Base-by-base conservation (phyloP, 2,329 filamentous ascomycete species). In the Cytospora chrysosperma region DNA sequence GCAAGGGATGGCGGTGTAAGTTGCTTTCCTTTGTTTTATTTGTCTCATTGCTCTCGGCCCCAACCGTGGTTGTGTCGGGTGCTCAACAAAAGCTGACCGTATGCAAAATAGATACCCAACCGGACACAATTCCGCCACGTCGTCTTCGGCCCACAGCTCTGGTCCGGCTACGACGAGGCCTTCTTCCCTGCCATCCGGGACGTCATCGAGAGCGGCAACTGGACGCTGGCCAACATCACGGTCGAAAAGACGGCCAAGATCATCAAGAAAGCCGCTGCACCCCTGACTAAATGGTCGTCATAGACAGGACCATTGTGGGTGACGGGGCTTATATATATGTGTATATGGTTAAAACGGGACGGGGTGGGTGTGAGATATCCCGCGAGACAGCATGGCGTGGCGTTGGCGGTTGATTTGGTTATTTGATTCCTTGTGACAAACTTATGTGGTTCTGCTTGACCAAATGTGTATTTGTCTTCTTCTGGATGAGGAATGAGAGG, bases 51-150 rank as follows among this genome's bases (percentile, higher is more conserved):
- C 27, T 21, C 55, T 37, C 52, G 19, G 30, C 43, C 37, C 4
- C 27, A 30, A n/a, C n/a, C 30, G 8, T 15, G 9, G 34, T 32
- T 28, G 7, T 34, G 9, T 4, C 24, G 26, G 51, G 9, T 32
- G 24, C 2, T 49, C 3, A 49, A 28, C n/a, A n/a, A n/a, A n/a
- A n/a, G n/a, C 47, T 64, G 53, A 24, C 43, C 26, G 51, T 34
- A 47, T 62, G 70, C 55, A 1, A 7, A 61, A 57, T 62, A 93
- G 90, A 84, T 96, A 5, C 91, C 91, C 47, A 92, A 92, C 70
- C 88, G 94, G 68, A 91, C 90, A 6, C 95, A 98, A 77, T 99
- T 93, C 82, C 97, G 96, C 75, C 95, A 97, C 76, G 84, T 96
- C 72, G 79, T 99, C 62, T 96, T 93, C 73, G 94, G 91, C 1